A percentile compares a stretch with the other conserved stretches of the same genome.
These are phyloP conservation scores for Xerocomus brunneocitrinus DNA, from an alignment of 768 basidiomycete genomes.

Conservation along the genomic window DNA sequence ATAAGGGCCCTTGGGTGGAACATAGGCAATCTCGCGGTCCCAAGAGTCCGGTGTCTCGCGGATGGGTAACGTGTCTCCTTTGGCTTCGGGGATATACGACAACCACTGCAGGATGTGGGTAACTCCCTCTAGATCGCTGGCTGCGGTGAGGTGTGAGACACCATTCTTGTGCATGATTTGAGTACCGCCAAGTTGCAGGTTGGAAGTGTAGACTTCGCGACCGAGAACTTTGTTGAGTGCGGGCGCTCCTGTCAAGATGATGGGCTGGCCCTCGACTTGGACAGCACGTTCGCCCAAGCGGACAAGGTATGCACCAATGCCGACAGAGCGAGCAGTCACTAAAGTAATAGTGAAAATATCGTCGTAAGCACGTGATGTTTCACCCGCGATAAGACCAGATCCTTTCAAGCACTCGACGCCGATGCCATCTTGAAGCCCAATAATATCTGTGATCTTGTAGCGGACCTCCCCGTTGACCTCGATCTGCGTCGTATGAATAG, in stretches of 20 bases:
- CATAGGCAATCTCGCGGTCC: conserved; percentile 91
- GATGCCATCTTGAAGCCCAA: conserved; percentile 94
- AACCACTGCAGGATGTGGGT: conserved; percentile 93
- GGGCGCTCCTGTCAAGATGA: conserved; percentile 95
- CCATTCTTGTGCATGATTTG: conserved; percentile 99
- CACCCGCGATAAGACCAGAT: conserved; percentile 97
- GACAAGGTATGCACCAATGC: conserved; percentile 98
- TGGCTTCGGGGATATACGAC: conserved; percentile 85
- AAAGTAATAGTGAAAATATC: conserved; percentile 99
- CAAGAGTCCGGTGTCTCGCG: conserved; percentile 69
- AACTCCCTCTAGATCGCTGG: conserved; percentile 93
- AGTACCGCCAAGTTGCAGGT: conserved; percentile 97
- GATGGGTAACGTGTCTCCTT: conserved; percentile 76
- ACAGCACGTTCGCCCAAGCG: conserved; percentile 96
- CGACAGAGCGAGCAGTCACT: conserved; percentile 97
- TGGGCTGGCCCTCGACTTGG: conserved; percentile 98
- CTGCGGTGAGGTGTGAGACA: conserved; percentile 92
- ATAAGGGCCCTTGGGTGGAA: conserved; percentile 89
- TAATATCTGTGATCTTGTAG: conserved; percentile 93
- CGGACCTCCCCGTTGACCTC: conserved; percentile 83
- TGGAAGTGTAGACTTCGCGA: conserved; percentile 97
- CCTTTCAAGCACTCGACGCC: conserved; percentile 96
- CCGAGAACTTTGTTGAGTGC: conserved; percentile 99
- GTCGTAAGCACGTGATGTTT: conserved; percentile 97
- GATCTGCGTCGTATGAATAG: conserved; percentile 79